phyloP scores from a whole-genome alignment of 805 yeast genomes.

The Dipodascopsis uninucleata region DNA sequence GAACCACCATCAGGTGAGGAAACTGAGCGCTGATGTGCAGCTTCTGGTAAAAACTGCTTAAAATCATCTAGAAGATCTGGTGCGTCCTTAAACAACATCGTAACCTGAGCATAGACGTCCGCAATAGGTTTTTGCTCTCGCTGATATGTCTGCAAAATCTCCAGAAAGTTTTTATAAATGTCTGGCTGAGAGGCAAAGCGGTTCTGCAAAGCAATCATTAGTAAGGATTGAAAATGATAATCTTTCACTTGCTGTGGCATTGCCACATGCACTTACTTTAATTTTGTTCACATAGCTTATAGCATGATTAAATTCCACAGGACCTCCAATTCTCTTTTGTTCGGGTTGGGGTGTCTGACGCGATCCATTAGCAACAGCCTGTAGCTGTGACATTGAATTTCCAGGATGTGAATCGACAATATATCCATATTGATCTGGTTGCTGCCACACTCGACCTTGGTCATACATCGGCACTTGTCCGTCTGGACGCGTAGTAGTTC shows the following conservation, averaged over 20 bases:
- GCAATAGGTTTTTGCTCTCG: slow-evolving; percentile 92
- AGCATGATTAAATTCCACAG: slow-evolving; percentile 95
- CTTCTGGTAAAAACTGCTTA: slow-evolving; percentile 90
- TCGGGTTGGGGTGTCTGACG: slow-evolving; percentile 24
- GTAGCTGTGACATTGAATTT: slow-evolving; percentile 26
- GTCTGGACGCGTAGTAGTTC: slow-evolving; percentile 72
- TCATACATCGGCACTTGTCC: slow-evolving; percentile 38
- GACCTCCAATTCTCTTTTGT: slow-evolving; percentile 43
- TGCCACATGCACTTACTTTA: slow-evolving; percentile 48
- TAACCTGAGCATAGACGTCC: slow-evolving; percentile 92
- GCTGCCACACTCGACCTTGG: slow-evolving; percentile 21
- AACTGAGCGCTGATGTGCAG: slow-evolving; percentile 40
- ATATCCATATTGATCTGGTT: slow-evolving; percentile 18
- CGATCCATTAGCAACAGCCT: slow-evolving; percentile 27
- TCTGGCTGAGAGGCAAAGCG: slow-evolving; percentile 93
- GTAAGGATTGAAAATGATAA: background rate
- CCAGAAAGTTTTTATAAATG: slow-evolving; percentile 89
- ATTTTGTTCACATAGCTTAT: slow-evolving; percentile 94
- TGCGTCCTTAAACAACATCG: slow-evolving; percentile 81
- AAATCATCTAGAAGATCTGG: slow-evolving; percentile 94
- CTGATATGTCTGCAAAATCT: slow-evolving; percentile 93
- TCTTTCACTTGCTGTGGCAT: too few species aligned
- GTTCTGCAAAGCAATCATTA: slow-evolving; percentile 39
- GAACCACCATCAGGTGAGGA: slow-evolving; percentile 30
- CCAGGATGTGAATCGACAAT: slow-evolving; percentile 10